Percentiles rank a stretch among this genome's conserved stretches.
phyloP scores from a whole-genome alignment of 2,329 filamentous ascomycete genomes.

The Malbranchea zuffiana region DNA sequence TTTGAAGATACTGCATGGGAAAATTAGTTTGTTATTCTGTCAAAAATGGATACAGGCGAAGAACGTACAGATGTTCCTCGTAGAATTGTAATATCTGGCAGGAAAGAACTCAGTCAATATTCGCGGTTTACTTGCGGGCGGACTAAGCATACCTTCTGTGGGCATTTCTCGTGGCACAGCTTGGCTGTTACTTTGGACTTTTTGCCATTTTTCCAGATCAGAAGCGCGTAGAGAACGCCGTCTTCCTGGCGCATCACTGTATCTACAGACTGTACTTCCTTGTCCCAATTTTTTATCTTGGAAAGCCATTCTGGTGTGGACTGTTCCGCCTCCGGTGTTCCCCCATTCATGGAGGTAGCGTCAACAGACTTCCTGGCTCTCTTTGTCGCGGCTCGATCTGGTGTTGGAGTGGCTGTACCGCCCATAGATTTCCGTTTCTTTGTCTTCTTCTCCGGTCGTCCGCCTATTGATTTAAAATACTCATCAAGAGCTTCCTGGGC shows the following conservation, averaged over 20 bases:
- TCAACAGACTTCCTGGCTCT: conserved; percentile 16
- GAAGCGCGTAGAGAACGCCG: conserved; percentile 28
- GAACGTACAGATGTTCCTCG: conserved; percentile 37
- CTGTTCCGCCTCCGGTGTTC: conserved; percentile 17
- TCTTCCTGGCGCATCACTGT: conserved; percentile 33
- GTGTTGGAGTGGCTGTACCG: conserved; percentile 19
- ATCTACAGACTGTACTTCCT: conserved; percentile 32
- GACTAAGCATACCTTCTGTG: conserved; percentile 26
- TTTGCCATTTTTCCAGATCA: conserved; percentile 37
- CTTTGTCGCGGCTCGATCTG: conserved; percentile 20
- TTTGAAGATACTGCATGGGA: conserved; percentile 27
- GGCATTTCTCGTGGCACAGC: conserved; percentile 35
- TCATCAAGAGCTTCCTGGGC: conserved; percentile 30
- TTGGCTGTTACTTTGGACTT: conserved; percentile 34
- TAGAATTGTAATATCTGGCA: conserved; percentile 40
- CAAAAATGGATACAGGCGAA: conserved; percentile 12
- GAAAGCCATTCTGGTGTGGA: conserved; percentile 29
- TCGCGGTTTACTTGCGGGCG: no score
- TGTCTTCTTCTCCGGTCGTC: conserved; percentile 25
- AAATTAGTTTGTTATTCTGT: conserved; percentile 1
- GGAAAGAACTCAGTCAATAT: no score
- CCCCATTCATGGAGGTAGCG: conserved; percentile 11
- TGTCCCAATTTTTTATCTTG: conserved; percentile 34
- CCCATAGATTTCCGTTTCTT: conserved; percentile 21
- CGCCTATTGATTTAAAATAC: conserved; percentile 35